Evolutionary conservation across 306 rosid species (phyloP), one percentile per base, ranked within the genome.

Genomic region (Inga oerstediana): DNA sequence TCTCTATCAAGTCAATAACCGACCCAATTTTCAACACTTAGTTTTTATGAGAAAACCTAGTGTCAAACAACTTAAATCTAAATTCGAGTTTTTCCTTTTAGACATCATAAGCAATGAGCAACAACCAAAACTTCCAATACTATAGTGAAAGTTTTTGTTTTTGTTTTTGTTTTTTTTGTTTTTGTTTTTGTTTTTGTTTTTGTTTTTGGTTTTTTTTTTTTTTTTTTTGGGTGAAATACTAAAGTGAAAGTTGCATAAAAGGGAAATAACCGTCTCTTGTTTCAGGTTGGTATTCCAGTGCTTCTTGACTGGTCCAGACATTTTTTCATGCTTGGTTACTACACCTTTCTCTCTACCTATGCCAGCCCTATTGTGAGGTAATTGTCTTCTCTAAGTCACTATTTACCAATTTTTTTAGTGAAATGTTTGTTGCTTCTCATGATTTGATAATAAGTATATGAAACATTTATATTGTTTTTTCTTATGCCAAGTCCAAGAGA

Each of bases 251-350:
- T 56, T 46, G 30, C 77, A 75, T 54, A 41, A 39, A 19, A 46
- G 32, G 35, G 20, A 65, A 73, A 56, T 59, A 80, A 72, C 46
- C 22, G 59, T 66, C 81, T 54, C 51, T 62, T 76, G 79, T 76
- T 82, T 83, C 87, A 93, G 98, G 99, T 92, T 70, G 99, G 98
- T 71, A 48, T 96, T 84, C 87, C 94, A 17, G 98, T 96, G 71
- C 93, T 96, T 79, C 79, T 96, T 39, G 98, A 93, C 75, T 96
- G 99, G 97, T 85, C 77, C n/a, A 89, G 89, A 79, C 97, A 93
- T 86, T 96, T 90, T 84, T 73, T 88, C 80, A 92, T 92, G 94
- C 92, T 93, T 67, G 98, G 98, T 4, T 91, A 74, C 84, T 93
- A 92, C 67, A 93, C 98, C 5, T 86, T 93, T 75, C 91, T 96